phyloP scores from a whole-genome alignment of 2,329 filamentous ascomycete species.

The Bipolaris oryzae region DNA sequence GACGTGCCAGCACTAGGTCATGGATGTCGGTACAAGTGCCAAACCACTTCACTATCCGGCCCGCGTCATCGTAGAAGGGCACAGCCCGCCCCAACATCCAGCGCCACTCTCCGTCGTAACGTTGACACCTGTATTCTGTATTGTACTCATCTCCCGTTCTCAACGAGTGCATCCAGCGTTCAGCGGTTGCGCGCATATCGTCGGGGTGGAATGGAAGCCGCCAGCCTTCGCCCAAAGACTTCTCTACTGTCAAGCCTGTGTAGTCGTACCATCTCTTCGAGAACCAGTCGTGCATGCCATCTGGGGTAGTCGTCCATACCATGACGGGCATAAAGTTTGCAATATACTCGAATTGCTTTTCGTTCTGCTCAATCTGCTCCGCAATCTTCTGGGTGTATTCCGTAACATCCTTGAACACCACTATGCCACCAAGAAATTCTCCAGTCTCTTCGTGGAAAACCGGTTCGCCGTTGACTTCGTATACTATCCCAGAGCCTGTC shows the following conservation, averaged over 20 bases:
- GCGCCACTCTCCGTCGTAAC: slow-evolving; percentile 71
- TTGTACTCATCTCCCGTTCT: slow-evolving; percentile 68
- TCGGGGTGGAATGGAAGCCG: slow-evolving; percentile 71
- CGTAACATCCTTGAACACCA: slow-evolving; percentile 76
- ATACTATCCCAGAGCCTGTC: slow-evolving; percentile 62
- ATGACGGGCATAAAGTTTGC: slow-evolving; percentile 66
- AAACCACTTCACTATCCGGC: slow-evolving; percentile 78
- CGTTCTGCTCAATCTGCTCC: slow-evolving; percentile 71
- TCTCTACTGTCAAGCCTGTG: slow-evolving; percentile 67
- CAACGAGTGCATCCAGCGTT: slow-evolving; percentile 67
- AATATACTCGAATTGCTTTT: slow-evolving; percentile 75
- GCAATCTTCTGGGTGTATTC: slow-evolving; percentile 71
- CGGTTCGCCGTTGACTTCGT: slow-evolving; percentile 70
- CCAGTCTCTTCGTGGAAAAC: slow-evolving; percentile 70
- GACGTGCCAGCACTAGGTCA: slow-evolving; percentile 71
- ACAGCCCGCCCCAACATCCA: slow-evolving; percentile 80
- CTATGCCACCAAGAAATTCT: slow-evolving; percentile 74
- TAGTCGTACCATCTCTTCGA: slow-evolving; percentile 81
- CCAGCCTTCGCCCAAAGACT: slow-evolving; percentile 69
- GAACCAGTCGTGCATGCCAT: slow-evolving; percentile 74
- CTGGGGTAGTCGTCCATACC: slow-evolving; percentile 74
- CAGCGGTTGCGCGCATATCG: slow-evolving; percentile 63
- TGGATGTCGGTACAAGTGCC: slow-evolving; percentile 82
- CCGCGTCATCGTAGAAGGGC: slow-evolving; percentile 69
- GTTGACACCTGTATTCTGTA: slow-evolving; percentile 73